phyloP scores from a whole-genome alignment of 805 yeast genomes.

The Yamadazyma ubonensis region DNA sequence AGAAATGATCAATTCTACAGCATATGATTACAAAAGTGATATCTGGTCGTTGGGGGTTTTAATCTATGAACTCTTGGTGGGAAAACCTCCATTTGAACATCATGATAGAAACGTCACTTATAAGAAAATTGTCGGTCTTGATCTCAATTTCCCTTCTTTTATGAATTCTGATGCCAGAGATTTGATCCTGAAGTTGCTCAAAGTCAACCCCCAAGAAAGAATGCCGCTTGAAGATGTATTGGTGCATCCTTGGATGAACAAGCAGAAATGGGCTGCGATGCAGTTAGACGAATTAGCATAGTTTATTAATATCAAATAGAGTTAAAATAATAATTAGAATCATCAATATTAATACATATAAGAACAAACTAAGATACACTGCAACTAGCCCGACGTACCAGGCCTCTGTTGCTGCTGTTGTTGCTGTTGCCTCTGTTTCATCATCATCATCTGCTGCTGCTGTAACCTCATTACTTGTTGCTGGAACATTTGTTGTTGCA shows the following conservation, averaged over 20 bases:
- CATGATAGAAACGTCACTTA: slow-evolving; percentile 74
- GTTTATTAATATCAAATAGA: not conserved
- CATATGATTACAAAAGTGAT: slow-evolving; percentile 78
- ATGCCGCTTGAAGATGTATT: slow-evolving; percentile 59
- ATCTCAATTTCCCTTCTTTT: slow-evolving; percentile 66
- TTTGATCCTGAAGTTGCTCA: slow-evolving; percentile 61
- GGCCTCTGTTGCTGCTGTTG: slow-evolving; percentile 4
- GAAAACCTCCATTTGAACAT: slow-evolving; percentile 91
- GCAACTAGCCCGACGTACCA: not conserved
- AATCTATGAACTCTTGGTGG: slow-evolving; percentile 82
- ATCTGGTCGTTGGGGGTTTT: slow-evolving; percentile 91
- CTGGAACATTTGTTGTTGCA: slow-evolving; percentile 45
- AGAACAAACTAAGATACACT: slow-evolving; percentile 5
- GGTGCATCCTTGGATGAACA: slow-evolving; percentile 83
- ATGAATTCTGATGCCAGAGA: slow-evolving; percentile 76
- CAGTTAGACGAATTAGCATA: not conserved
- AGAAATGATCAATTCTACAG: slow-evolving; percentile 84
- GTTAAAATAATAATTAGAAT: too few relatives aligned
- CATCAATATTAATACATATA: slow-evolving; percentile 2
- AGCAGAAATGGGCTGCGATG: slow-evolving; percentile 4
- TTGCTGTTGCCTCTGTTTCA: slow-evolving; percentile 30
- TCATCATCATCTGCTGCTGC: slow-evolving; percentile 32
- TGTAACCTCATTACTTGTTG: slow-evolving; percentile 42
- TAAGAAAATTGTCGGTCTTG: slow-evolving; percentile 74
- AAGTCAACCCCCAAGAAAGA: slow-evolving; percentile 68